Percentiles rank a stretch among this genome's conserved stretches.
phyloP scores from a whole-genome alignment of 1,139 yeast genomes.

The Candida glucosophila region DNA sequence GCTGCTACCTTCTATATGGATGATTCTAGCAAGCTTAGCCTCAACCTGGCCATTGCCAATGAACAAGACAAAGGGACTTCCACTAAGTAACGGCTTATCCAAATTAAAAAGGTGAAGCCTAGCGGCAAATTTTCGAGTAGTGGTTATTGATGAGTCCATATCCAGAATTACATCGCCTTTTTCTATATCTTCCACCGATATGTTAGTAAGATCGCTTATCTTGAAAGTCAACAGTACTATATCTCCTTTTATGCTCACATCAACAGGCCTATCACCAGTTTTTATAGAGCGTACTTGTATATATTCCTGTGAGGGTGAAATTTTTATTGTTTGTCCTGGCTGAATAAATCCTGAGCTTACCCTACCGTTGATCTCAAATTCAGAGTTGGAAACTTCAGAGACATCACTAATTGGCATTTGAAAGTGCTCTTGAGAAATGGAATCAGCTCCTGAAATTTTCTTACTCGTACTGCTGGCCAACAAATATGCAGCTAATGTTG shows the following conservation, averaged over 20 bases:
- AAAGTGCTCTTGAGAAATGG: conserved; percentile 30
- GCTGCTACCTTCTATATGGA: conserved; percentile 35
- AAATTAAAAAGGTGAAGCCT: conserved; percentile 62
- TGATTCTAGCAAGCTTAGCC: conserved; percentile 54
- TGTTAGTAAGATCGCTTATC: conserved; percentile 29
- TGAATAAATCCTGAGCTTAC: conserved; percentile 69
- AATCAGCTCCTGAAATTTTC: conserved; percentile 6
- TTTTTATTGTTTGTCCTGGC: conserved; percentile 60
- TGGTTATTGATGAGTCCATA: conserved; percentile 35
- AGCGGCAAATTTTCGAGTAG: conserved; percentile 45
- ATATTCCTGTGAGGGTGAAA: conserved; percentile 44
- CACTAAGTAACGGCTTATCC: conserved; percentile 68
- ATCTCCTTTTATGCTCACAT: conserved; percentile 62
- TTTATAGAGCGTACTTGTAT: conserved; percentile 26
- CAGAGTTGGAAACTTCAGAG: conserved; percentile 24
- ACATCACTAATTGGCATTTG: conserved; percentile 45
- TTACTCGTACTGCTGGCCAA: not conserved
- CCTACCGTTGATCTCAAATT: conserved; percentile 56
- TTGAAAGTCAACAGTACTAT: conserved; percentile 53
- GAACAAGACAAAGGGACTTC: conserved; percentile 76
- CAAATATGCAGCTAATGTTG: conserved; percentile 53
- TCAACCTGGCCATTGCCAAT: conserved; percentile 76
- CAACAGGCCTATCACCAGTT: conserved; percentile 16
- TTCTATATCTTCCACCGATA: conserved; percentile 39
- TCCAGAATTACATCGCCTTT: conserved; percentile 70